These are phyloP conservation scores for Capronia americana DNA, from an alignment of 2,329 filamentous ascomycete species.

Conservation along the genomic window DNA sequence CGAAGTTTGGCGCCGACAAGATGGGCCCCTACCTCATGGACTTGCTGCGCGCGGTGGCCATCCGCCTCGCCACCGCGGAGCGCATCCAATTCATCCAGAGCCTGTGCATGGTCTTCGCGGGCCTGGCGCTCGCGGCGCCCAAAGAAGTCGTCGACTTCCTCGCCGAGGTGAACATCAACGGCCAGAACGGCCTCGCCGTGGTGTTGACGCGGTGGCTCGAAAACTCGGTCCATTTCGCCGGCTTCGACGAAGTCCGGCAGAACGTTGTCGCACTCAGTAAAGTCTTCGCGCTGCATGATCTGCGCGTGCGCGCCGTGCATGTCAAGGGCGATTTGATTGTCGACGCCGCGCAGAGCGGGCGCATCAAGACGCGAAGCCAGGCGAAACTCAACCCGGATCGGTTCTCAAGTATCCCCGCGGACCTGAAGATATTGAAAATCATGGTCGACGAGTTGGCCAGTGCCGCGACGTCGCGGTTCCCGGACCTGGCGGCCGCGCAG, in stretches of 20 bases:
- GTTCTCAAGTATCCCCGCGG: slow-evolving; percentile 84
- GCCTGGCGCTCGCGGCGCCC: slow-evolving; percentile 82
- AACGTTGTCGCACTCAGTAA: slow-evolving; percentile 95
- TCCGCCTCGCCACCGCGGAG: slow-evolving; percentile 79
- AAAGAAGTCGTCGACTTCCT: slow-evolving; percentile 92
- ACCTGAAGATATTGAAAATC: slow-evolving; percentile 95
- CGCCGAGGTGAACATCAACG: slow-evolving; percentile 78
- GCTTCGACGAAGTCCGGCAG: slow-evolving; percentile 95
- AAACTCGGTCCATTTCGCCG: slow-evolving; percentile 96
- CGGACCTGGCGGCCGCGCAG: slow-evolving; percentile 61
- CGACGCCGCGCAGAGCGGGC: slow-evolving; percentile 66
- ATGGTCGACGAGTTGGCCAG: slow-evolving; percentile 89
- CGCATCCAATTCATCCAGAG: slow-evolving; percentile 93
- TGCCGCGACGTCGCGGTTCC: slow-evolving; percentile 66
- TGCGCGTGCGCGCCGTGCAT: slow-evolving; percentile 75
- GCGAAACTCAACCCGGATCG: slow-evolving; percentile 87
- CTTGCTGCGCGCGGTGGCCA: slow-evolving; percentile 86
- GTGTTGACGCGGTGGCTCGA: slow-evolving; percentile 96
- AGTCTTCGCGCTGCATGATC: slow-evolving; percentile 84
- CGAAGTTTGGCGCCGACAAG: slow-evolving; percentile 89
- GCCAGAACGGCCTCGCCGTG: slow-evolving; percentile 78
- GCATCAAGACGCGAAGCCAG: slow-evolving; percentile 93
- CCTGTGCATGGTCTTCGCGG: slow-evolving; percentile 91
- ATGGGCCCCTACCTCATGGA: slow-evolving; percentile 89
- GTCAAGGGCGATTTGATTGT: slow-evolving; percentile 94